These are phyloP conservation scores for Lathyrus oleraceus DNA, from an alignment of 306 rosid genomes.

Conservation along the genomic window DNA sequence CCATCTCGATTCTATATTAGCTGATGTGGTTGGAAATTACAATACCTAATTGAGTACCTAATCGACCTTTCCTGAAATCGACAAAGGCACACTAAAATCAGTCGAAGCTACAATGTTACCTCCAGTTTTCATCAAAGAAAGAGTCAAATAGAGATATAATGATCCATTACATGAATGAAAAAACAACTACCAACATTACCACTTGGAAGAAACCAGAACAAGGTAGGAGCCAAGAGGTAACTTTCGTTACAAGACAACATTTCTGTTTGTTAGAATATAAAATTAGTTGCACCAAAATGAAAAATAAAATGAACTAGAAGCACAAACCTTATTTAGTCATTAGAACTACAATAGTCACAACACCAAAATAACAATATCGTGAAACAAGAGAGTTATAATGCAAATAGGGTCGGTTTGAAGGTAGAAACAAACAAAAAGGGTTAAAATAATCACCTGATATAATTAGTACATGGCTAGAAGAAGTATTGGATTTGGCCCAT, in stretches of 20 bases:
- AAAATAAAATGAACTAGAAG: conserved; percentile 2
- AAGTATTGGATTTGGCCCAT: conserved; percentile 35
- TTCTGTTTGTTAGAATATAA: background rate
- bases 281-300: conserved; percentile 4
- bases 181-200: background rate
- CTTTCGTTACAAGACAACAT: background rate
- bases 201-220: background rate
- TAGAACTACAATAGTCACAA: background rate
- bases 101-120: conserved; percentile 6
- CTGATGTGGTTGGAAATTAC: conserved; percentile 14
- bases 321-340: conserved; percentile 13
- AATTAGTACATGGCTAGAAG: conserved; percentile 30
- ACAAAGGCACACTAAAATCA: conserved; percentile 25
- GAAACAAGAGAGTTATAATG: background rate
- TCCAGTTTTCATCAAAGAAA: background rate
- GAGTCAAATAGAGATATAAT: background rate
- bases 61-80: conserved; percentile 31
- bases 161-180: background rate
- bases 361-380: background rate
- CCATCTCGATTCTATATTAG: background rate
- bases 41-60: background rate
- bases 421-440: conserved; percentile 17
- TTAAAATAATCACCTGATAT: conserved; percentile 31
- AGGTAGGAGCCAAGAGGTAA: background rate
- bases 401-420: background rate